Percentiles rank a stretch among this genome's conserved stretches.
Conservation (phyloP, 208 protist genomes). For the Trypanosoma melophagium region DNA sequence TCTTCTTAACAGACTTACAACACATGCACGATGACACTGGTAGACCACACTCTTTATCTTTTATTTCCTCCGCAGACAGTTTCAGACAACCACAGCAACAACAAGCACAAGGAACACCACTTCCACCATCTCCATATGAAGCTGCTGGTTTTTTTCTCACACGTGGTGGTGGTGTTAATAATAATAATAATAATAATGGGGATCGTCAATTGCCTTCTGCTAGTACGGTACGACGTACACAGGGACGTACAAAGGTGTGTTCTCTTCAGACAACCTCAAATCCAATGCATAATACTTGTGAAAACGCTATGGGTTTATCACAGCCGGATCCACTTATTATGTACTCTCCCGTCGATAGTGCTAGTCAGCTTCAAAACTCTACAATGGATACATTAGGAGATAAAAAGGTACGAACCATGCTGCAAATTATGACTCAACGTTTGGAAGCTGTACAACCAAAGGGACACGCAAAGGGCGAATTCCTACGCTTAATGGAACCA, state of each 20-base stretch:
- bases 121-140: background rate
- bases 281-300: background rate
- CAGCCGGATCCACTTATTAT: background rate
- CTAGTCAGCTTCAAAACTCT: background rate
- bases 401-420: background rate
- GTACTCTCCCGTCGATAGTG: background rate
- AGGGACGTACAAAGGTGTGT: background rate
- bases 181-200: no score
- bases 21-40: background rate
- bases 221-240: background rate
- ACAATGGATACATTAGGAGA: background rate
- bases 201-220: background rate
- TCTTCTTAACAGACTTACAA: conserved; percentile 22
- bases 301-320: background rate
- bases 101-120: background rate
- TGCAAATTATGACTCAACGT: conserved; percentile 8
- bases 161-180: background rate
- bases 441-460: conserved; percentile 14
- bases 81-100: background rate
- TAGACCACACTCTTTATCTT: background rate
- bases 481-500: background rate
- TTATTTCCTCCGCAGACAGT: conserved; percentile 1
- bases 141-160: background rate
- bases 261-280: background rate
- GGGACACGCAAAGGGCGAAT: background rate